Base-by-base conservation (phyloP, 1,284 basidiomycete genomes). In the Ceratobasidium sp. region DNA sequence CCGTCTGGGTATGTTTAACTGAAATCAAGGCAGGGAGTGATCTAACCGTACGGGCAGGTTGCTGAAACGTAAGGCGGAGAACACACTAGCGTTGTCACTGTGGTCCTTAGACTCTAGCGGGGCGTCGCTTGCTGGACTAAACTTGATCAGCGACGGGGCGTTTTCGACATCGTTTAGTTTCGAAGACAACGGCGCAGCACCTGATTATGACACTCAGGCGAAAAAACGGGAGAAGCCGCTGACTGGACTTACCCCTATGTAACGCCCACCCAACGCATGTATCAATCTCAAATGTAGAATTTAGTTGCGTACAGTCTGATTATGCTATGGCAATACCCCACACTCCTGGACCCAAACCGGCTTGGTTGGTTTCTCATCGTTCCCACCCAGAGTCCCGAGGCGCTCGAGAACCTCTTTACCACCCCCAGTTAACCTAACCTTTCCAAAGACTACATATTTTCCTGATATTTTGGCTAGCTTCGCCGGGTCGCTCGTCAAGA, bases 361-460 rank as follows among this genome's bases (percentile, higher is more conserved):
- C 66, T 80, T 43, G 8, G 66, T 74, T 11, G 85, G 83, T 66
- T 81, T 83, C 24, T 84, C 86, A 49, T 83, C 82, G 7, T 78
- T 78, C 11, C 81, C 81, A 1, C 79, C 82, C 5, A 82, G 79
- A 24, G 79, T 79, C 71, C 82, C 79, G 49, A 86, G 77, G n/a
- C 79, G 81, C 27, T 81, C 81, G 31, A 86, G 79, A 0, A 83
- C 80, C 22, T 83, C 80, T 75, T 80, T 78, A 11, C 81, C 83
- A 9, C 80, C 79, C 62, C 79, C 81, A 31, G 63, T 51, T 1
- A 69, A 29, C 24, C 71, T 75, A 19, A 84, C 77, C 72, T 82
- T 79, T 3, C 84, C 85, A 74, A 86, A 87, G 2, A 83, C 81
- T 48, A 85, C 85, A 75, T 86, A 86, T 77, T 85, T 86, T 24